A percentile compares a stretch with the other conserved stretches of the same genome.
Conservation (phyloP, 1,139 yeast genomes). For the Diutina mesorugosa region DNA sequence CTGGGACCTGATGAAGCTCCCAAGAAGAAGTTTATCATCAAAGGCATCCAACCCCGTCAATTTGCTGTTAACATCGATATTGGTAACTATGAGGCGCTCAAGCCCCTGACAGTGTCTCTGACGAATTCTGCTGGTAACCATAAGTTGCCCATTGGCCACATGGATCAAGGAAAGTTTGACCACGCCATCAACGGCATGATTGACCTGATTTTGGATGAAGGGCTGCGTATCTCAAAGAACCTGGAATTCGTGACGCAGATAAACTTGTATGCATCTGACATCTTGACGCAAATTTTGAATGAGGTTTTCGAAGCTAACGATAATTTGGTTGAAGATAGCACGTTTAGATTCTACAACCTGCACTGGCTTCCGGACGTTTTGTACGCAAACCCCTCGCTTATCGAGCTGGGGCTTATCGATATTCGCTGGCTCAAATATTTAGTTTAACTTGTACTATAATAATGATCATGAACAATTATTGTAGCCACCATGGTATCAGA, state of each 20-base stretch:
- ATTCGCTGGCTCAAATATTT: slow-evolving; percentile 29
- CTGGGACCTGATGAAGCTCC: slow-evolving; percentile 33
- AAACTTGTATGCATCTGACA: slow-evolving; percentile 18
- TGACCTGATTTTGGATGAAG: slow-evolving; percentile 14
- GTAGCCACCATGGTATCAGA: too few species aligned
- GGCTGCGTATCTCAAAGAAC: slow-evolving; percentile 10
- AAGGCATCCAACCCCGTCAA: slow-evolving; percentile 54
- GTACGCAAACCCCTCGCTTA: slow-evolving; percentile 28
- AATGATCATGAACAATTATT: neutral
- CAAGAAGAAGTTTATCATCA: slow-evolving; percentile 70
- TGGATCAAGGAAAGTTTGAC: slow-evolving; percentile 22
- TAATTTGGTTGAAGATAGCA: slow-evolving; percentile 13
- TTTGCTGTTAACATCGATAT: slow-evolving; percentile 30
- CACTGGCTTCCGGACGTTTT: slow-evolving; percentile 31
- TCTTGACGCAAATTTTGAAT: slow-evolving; percentile 19
- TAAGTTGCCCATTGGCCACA: slow-evolving; percentile 16
- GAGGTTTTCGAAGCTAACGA: slow-evolving; percentile 17
- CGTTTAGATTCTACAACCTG: slow-evolving; percentile 26
- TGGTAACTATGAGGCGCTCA: slow-evolving; percentile 29
- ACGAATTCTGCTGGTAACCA: neutral
- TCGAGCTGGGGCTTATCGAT: slow-evolving; percentile 22
- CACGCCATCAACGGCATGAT: slow-evolving; percentile 14
- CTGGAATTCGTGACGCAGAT: slow-evolving; percentile 10
- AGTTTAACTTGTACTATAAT: slow-evolving; percentile 9
- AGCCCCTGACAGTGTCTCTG: neutral